Evolutionary conservation across 305 asterid species (phyloP).

Genomic region (Fraxinus platypoda): DNA sequence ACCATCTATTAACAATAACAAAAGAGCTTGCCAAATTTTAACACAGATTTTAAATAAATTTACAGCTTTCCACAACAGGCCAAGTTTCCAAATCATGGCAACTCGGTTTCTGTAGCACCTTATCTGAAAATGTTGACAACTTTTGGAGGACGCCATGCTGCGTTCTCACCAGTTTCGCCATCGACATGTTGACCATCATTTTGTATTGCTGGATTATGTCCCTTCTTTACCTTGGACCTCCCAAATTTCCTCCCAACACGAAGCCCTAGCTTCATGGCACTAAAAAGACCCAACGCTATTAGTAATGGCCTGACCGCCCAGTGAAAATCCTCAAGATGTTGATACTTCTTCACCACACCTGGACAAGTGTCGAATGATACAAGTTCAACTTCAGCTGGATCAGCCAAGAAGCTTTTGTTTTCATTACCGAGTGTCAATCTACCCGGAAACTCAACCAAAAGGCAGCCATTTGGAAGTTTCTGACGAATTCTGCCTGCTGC

Average conservation of each 20-base stretch:
- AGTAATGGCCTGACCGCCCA: conserved; percentile 85
- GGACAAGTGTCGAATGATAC: conserved; percentile 62
- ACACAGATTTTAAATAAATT: conserved; percentile 9
- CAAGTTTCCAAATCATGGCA: conserved; percentile 9
- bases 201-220: conserved; percentile 17
- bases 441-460: conserved; percentile 68
- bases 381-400: conserved; percentile 77
- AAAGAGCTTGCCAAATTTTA: not conserved
- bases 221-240: conserved; percentile 38
- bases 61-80: conserved; percentile 15
- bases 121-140: conserved; percentile 67
- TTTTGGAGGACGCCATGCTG: conserved; percentile 73
- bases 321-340: conserved; percentile 91
- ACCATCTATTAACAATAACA: conserved; percentile 34
- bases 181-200: conserved; percentile 42
- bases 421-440: conserved; percentile 43
- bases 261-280: conserved; percentile 72
- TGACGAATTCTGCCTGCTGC: conserved; percentile 62
- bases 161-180: conserved; percentile 35
- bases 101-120: conserved; percentile 18
- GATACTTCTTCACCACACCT: conserved; percentile 67
- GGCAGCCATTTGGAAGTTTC: conserved; percentile 81
- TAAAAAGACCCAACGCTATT: conserved; percentile 70
- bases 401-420: conserved; percentile 52
- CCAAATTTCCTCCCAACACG: conserved; percentile 60